Evolutionary conservation across 305 asterid species (phyloP).

Genomic region (Fraxinus velutina): DNA sequence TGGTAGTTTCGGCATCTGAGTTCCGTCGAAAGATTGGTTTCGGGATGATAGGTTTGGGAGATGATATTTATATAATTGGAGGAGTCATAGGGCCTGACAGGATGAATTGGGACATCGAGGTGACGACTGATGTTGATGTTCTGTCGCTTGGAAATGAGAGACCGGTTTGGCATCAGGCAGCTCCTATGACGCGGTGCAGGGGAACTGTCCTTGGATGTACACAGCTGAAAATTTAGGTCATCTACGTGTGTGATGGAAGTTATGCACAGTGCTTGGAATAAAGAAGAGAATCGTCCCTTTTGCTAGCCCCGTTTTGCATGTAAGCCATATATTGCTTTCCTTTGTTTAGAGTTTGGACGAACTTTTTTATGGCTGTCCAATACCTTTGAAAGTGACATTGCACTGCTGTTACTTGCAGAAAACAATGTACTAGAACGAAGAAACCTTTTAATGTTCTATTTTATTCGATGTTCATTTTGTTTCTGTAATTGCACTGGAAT

Average conservation of each 20-base stretch:
- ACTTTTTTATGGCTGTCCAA: conserved; percentile 34
- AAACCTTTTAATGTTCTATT: conserved; percentile 5
- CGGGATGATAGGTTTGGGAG: conserved; percentile 81
- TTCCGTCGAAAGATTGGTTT: conserved; percentile 73
- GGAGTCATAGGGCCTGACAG: conserved; percentile 89
- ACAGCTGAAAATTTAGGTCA: conserved; percentile 63
- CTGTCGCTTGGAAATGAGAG: conserved; percentile 76
- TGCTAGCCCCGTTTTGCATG: conserved; percentile 13
- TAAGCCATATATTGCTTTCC: conserved; percentile 17
- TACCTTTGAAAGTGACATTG: conserved; percentile 25
- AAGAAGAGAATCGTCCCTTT: conserved; percentile 2
- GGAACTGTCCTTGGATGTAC: conserved; percentile 92
- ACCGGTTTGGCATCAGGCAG: conserved; percentile 75
- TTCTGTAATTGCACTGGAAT: conserved; percentile 20
- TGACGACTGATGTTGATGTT: conserved; percentile 69
- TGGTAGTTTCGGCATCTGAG: conserved; percentile 72
- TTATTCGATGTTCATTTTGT: conserved; percentile 10
- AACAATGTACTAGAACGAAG: conserved; percentile 25
- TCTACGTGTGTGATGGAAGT: not conserved
- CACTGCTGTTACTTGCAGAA: conserved; percentile 21
- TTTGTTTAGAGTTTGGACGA: conserved; percentile 26
- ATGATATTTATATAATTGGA: conserved; percentile 78
- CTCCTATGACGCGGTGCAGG: conserved; percentile 81
- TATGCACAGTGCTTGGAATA: not conserved
- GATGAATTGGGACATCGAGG: conserved; percentile 76